These are phyloP conservation scores for Lachnellula cervina DNA, from an alignment of 2,329 filamentous ascomycete species.

Conservation along the genomic window DNA sequence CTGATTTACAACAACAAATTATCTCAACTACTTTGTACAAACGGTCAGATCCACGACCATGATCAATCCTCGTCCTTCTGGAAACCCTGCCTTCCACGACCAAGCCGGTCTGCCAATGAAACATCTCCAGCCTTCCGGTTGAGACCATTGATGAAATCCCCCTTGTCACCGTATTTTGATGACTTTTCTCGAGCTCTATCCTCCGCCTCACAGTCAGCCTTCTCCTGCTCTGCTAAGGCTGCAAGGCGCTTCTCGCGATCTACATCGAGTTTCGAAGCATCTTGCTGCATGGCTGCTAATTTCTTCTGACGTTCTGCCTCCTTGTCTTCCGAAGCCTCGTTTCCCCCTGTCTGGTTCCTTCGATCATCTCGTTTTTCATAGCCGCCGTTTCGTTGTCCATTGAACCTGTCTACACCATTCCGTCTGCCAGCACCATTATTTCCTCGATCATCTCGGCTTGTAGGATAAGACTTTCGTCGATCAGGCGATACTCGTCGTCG, in stretches of 20 bases:
- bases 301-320: constrained; percentile 60
- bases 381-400: constrained; percentile 22
- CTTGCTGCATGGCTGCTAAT: constrained; percentile 68
- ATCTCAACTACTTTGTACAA: not conserved
- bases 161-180: constrained; percentile 57
- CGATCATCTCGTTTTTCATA: constrained; percentile 27
- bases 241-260: constrained; percentile 65
- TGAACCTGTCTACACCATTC: constrained; percentile 22
- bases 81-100: constrained; percentile 42
- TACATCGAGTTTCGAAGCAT: constrained; percentile 64
- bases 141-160: constrained; percentile 59
- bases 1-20: not conserved
- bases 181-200: constrained; percentile 55
- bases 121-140: constrained; percentile 54
- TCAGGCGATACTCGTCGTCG: constrained; percentile 31
- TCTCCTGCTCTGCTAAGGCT: constrained; percentile 61
- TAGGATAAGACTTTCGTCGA: constrained; percentile 24
- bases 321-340: constrained; percentile 26
- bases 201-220: constrained; percentile 60
- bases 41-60: not conserved
- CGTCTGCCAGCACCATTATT: constrained; percentile 19
- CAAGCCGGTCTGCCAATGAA: constrained; percentile 48
- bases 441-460: constrained; percentile 23
- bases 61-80: constrained; percentile 40
- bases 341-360: constrained; percentile 16